Percentiles rank a stretch among this genome's conserved stretches.
phyloP scores from a whole-genome alignment of 2,329 filamentous ascomycete species.

The Xylaria sp. region DNA sequence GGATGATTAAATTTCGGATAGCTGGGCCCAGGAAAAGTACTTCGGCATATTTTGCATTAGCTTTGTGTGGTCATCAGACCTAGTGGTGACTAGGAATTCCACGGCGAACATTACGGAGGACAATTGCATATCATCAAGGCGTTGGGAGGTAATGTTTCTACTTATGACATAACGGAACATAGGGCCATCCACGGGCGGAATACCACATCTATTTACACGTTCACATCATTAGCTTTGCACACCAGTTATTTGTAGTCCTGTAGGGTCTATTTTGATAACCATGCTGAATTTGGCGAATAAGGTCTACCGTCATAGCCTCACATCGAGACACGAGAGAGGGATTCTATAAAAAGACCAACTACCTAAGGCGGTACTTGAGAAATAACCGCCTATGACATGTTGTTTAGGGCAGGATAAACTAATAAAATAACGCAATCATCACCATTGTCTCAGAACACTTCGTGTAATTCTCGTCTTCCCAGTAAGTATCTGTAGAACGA shows the following conservation, averaged over 20 bases:
- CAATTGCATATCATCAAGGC: constrained; percentile 34
- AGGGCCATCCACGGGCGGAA: constrained; percentile 4
- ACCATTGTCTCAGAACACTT: background rate
- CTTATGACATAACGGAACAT: constrained; percentile 26
- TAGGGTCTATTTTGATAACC: constrained; percentile 3
- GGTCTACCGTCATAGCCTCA: constrained; percentile 7
- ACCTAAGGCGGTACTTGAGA: constrained; percentile 1
- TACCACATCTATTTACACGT: constrained; percentile 12
- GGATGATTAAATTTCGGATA: constrained; percentile 4
- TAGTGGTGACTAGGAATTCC: constrained; percentile 10
- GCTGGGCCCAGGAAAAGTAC: constrained; percentile 23
- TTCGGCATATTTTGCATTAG: constrained; percentile 28
- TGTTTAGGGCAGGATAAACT: constrained; percentile 13
- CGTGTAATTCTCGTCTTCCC: background rate
- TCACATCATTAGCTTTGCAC: constrained; percentile 7
- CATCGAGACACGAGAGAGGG: background rate
- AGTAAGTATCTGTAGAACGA: background rate
- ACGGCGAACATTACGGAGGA: constrained; percentile 9
- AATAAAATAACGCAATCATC: constrained; percentile 26
- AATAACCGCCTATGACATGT: background rate
- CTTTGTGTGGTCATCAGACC: constrained; percentile 1
- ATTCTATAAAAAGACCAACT: background rate
- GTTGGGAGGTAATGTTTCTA: constrained; percentile 21
- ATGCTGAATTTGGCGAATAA: background rate
- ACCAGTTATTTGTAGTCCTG: background rate